phyloP scores from a whole-genome alignment of 2,329 filamentous ascomycete genomes.

The Ceratocystis lukuohia region DNA sequence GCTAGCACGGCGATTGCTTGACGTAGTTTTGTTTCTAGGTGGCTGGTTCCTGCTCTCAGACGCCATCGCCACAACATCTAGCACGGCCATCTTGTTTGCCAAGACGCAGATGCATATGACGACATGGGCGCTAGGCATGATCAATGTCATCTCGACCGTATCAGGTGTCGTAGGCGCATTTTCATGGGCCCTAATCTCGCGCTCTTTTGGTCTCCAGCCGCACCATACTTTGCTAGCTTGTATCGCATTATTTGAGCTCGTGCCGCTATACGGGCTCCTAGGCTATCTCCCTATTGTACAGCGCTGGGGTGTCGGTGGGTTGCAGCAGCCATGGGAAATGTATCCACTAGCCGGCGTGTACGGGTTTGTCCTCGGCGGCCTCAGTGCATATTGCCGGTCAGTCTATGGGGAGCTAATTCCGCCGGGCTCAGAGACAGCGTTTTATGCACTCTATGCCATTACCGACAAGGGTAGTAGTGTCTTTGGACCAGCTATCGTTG shows the following conservation, averaged over 20 bases:
- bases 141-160: conserved; percentile 81
- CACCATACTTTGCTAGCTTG: conserved; percentile 87
- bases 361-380: conserved; percentile 83
- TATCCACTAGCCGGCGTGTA: conserved; percentile 83
- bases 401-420: conserved; percentile 90
- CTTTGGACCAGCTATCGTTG: conserved; percentile 89
- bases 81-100: conserved; percentile 87
- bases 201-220: conserved; percentile 54
- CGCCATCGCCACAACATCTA: conserved; percentile 84
- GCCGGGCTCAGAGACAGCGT: conserved; percentile 84
- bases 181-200: conserved; percentile 70
- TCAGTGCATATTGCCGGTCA: conserved; percentile 82
- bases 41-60: conserved; percentile 95
- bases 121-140: conserved; percentile 73
- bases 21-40: conserved; percentile 64
- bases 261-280: conserved; percentile 79
- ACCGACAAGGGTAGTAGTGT: conserved; percentile 93
- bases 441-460: conserved; percentile 92
- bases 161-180: conserved; percentile 80
- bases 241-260: conserved; percentile 79
- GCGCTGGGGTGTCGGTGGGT: conserved; percentile 59
- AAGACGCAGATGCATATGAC: conserved; percentile 88
- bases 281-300: conserved; percentile 75
- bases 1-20: conserved; percentile 57
- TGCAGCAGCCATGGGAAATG: conserved; percentile 97